Base-by-base conservation (phyloP, 768 basidiomycete genomes). In the Mycena alexandri region DNA sequence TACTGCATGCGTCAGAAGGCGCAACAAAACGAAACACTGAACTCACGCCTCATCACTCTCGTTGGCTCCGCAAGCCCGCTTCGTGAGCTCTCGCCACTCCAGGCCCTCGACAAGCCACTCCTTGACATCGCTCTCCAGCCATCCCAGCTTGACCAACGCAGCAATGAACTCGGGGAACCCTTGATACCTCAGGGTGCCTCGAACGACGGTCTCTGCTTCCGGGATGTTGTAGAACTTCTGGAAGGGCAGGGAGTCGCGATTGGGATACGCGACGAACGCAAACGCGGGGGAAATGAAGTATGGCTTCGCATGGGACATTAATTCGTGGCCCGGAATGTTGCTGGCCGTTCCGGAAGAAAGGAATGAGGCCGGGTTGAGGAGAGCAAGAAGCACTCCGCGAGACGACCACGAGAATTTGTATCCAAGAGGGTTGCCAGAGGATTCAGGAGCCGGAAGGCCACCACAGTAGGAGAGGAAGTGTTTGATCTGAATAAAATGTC, bases 381-480 rank as follows among this genome's bases (percentile, higher is more conserved):
- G 88, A 2, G 98, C 97, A 72, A 98, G 92, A 61, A 99, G 91
- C 48, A 96, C 96, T 57, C 96, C 97, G 22, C 95, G 92, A 10
- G 96, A 93, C 9, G 95, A 97, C 98, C 98, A 99, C 42, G 95
- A 98, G 83, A 99, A 98, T 79, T 98, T 98, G 89, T 98, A 99
- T 13, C 97, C 97, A 63, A 99, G 91, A 3, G 98, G 96, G 83
- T 99, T 99, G 75, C 90, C 90, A 5, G 95, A 89, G 75, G 92
- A 92, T 73, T 94, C 91, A 9, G 95, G 94, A 0, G 96, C 94
- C 53, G 96, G 96, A 53, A 98, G 92, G 65, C 97, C 97, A 76
- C 96, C 96, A 71, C 97, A 99, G 87, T 95, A 98, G 0, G 94
- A 96, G 61, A 92, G 81, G 87, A 99, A 99, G 71, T 93, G 83